phyloP scores from a whole-genome alignment of 2,329 filamentous ascomycete genomes.

The Colletotrichum tanaceti region DNA sequence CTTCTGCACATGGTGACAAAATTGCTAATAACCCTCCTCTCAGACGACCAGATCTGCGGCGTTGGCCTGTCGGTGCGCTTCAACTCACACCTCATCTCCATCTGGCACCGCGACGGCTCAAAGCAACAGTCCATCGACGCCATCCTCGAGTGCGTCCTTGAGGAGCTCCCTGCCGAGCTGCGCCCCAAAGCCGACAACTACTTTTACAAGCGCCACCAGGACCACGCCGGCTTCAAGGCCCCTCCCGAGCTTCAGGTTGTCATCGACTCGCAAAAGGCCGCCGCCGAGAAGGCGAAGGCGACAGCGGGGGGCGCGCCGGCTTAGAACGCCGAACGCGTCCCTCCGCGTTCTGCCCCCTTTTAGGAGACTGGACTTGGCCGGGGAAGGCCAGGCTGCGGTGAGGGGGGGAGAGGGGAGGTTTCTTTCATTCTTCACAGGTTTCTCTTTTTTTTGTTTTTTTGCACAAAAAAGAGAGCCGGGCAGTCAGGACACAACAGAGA shows the following conservation, averaged over 20 bases:
- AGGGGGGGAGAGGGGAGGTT: too few relatives aligned
- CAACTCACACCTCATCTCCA: slow-evolving; percentile 86
- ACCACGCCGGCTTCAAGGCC: slow-evolving; percentile 84
- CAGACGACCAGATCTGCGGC: slow-evolving; percentile 90
- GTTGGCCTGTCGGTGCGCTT: slow-evolving; percentile 89
- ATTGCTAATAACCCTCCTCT: slow-evolving; percentile 25
- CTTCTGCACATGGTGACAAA: not conserved
- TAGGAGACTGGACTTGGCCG: not conserved
- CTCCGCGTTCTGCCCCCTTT: slow-evolving; percentile 29
- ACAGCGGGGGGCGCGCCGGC: slow-evolving; percentile 25
- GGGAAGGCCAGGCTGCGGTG: not conserved
- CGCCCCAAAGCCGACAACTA: slow-evolving; percentile 77
- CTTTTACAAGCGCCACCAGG: slow-evolving; percentile 90
- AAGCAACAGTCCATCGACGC: slow-evolving; percentile 83
- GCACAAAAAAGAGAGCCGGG: slow-evolving; percentile 20
- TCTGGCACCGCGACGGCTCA: slow-evolving; percentile 92
- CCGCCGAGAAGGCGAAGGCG: slow-evolving; percentile 53
- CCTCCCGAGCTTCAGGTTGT: slow-evolving; percentile 69
- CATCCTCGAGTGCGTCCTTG: slow-evolving; percentile 78
- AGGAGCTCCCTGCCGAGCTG: slow-evolving; percentile 78
- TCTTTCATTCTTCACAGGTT: not conserved
- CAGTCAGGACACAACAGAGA: slow-evolving; percentile 9
- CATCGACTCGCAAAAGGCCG: slow-evolving; percentile 65
- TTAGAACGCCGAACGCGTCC: slow-evolving; percentile 18
- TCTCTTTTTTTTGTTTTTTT: slow-evolving; percentile 9